Conservation (phyloP, 495 filamentous ascomycete genomes). For the Daldinia concentrica region DNA sequence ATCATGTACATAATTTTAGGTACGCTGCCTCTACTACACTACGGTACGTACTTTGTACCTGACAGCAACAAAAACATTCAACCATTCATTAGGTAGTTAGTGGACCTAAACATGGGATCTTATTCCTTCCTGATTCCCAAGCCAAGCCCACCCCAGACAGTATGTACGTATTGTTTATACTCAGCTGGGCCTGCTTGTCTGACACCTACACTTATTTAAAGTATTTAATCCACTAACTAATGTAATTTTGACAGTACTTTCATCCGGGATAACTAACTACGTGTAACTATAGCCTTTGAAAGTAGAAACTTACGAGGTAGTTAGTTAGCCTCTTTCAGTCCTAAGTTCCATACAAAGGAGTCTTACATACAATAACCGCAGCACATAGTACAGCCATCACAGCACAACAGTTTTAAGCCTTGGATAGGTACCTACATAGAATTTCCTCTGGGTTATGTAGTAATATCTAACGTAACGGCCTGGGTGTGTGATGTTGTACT, state of each 20-base stretch:
- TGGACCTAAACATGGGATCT: slow-evolving; percentile 2
- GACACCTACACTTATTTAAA: no score
- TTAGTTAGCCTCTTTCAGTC: slow-evolving; percentile 7
- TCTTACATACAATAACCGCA: background rate
- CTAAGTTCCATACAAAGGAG: background rate
- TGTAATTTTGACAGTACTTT: background rate
- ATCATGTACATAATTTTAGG: background rate
- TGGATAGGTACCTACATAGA: background rate
- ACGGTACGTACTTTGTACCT: background rate
- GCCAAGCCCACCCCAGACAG: no score
- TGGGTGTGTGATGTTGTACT: slow-evolving; percentile 34
- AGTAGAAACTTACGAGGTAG: slow-evolving; percentile 16
- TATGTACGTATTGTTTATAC: no score
- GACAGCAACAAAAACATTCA: background rate
- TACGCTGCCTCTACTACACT: background rate
- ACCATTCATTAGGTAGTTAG: no score
- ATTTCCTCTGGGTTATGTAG: background rate
- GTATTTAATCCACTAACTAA: background rate
- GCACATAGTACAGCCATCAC: background rate
- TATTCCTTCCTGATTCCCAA: background rate
- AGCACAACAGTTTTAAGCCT: background rate
- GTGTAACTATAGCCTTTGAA: slow-evolving; percentile 12
- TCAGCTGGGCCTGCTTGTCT: no score
- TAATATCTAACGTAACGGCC: slow-evolving; percentile 24
- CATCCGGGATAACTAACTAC: no score